Evolutionary conservation across 1,139 yeast species (phyloP).

Genomic region (Kodamaea fungicola): DNA sequence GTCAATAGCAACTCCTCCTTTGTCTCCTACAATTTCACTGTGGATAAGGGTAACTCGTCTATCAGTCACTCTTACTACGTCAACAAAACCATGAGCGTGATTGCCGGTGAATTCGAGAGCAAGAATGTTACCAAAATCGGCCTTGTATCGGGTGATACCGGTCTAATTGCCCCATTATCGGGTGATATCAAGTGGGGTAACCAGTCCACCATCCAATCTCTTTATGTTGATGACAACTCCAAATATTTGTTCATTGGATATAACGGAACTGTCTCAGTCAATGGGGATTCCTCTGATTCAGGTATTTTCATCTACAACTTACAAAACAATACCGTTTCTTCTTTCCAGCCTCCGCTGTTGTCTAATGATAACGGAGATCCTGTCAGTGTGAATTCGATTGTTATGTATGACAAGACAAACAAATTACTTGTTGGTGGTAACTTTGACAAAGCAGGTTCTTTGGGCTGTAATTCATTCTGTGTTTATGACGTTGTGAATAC

Average conservation of each 20-base stretch:
- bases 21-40: constrained; percentile 20
- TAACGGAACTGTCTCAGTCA: constrained; percentile 39
- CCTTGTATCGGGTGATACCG: constrained; percentile 34
- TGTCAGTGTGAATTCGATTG: constrained; percentile 50
- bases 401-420: constrained; percentile 46
- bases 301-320: constrained; percentile 56
- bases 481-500: constrained; percentile 56
- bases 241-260: constrained; percentile 49
- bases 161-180: constrained; percentile 21
- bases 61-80: constrained; percentile 41
- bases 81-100: constrained; percentile 46
- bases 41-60: constrained; percentile 29
- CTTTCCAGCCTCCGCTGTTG: constrained; percentile 48
- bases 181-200: constrained; percentile 36
- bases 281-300: constrained; percentile 21
- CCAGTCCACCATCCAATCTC: constrained; percentile 31
- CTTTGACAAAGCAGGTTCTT: constrained; percentile 58
- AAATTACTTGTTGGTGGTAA: constrained; percentile 74
- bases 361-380: constrained; percentile 21
- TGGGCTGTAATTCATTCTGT: constrained; percentile 63
- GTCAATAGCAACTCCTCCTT: constrained; percentile 21
- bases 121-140: constrained; percentile 25
- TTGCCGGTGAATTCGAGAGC: constrained; percentile 47
- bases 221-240: constrained; percentile 38
- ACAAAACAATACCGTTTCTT: constrained; percentile 31